Base-by-base conservation (phyloP, 805 yeast species). In the Metschnikowia bowlesiae region DNA sequence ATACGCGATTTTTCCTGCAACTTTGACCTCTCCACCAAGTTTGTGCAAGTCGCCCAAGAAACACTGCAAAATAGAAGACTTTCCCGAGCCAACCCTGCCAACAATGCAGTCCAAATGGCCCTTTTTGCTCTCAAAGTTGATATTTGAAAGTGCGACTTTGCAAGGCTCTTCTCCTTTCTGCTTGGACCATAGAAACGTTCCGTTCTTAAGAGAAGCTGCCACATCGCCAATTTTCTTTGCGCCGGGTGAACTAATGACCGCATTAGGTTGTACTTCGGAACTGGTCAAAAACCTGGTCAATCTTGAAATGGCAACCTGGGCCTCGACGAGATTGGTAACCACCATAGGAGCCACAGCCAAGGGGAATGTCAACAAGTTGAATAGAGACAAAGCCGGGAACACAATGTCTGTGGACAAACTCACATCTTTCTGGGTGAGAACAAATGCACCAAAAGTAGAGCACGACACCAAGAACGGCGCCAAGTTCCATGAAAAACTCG, bases 391-490 rank as follows among this genome's bases (percentile, higher is more conserved):
- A 2, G 97, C 96, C 29, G 97, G 90, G 74, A 92, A 87, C 6
- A 94, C 97, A 54, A 91, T 76, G 58, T 94, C 98, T 1, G 97
- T 87, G 1, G 92, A 79, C 62, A 94, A 78, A 33, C 96, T 90
- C 45, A 67, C 73, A 11, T 66, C 58, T 49, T 78, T 79, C 49
- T 82, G 78, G 34, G 81, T 67, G 48, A 78, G 74, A 26, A 86
- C 84, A 64, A 85, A 95, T 11, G 84, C 75, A 2, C 87, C 96
- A 74, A 94, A 94, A 0, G 98, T 91, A 1, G 88, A 80, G 64
- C 95, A 85, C 44, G 95, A 84, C 31, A 95, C 97, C 56, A 92
- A 70, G 62, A 86, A 87, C 29, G 99, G 98, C 34, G 96, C 87
- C 59, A 88, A 76, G 49, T 80, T 84, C 83, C 95, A 94, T 48